phyloP scores from a whole-genome alignment of 2,329 filamentous ascomycete species.

The Tolypocladium paradoxum region DNA sequence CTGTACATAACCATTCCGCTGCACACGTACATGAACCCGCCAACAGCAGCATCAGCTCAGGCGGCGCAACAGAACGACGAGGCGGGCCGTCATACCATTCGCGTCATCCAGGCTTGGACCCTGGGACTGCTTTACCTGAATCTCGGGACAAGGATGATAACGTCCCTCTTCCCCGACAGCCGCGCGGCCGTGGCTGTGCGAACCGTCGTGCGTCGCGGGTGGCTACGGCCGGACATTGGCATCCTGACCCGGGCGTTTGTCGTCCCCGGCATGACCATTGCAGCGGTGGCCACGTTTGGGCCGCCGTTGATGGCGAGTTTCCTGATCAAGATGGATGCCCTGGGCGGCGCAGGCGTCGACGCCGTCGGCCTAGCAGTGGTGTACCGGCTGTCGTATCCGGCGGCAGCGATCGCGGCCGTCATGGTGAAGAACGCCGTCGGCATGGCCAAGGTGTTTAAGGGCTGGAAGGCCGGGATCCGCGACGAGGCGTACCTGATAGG shows the following conservation, averaged over 20 bases:
- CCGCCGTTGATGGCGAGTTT: conserved; percentile 49
- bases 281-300: conserved; percentile 47
- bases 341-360: conserved; percentile 9
- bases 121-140: conserved; percentile 85
- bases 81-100: conserved; percentile 53
- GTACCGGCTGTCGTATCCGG: conserved; percentile 60
- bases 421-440: conserved; percentile 32
- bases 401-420: conserved; percentile 39
- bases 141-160: conserved; percentile 58
- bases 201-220: conserved; percentile 63
- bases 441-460: conserved; percentile 50
- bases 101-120: conserved; percentile 89
- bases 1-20: conserved; percentile 81
- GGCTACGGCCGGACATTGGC: conserved; percentile 64
- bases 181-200: conserved; percentile 65
- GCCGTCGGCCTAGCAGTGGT: conserved; percentile 24
- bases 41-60: conserved; percentile 13
- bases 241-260: conserved; percentile 80
- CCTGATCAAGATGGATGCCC: conserved; percentile 14
- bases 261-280: conserved; percentile 59
- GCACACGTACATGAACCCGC: conserved; percentile 60
- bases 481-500: conserved; percentile 97
- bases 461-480: conserved; percentile 72
- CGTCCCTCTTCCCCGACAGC: conserved; percentile 56
- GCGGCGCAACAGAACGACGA: conserved; percentile 13